Conservation (phyloP, 768 basidiomycete genomes). For the Xanthoconium purpureum region DNA sequence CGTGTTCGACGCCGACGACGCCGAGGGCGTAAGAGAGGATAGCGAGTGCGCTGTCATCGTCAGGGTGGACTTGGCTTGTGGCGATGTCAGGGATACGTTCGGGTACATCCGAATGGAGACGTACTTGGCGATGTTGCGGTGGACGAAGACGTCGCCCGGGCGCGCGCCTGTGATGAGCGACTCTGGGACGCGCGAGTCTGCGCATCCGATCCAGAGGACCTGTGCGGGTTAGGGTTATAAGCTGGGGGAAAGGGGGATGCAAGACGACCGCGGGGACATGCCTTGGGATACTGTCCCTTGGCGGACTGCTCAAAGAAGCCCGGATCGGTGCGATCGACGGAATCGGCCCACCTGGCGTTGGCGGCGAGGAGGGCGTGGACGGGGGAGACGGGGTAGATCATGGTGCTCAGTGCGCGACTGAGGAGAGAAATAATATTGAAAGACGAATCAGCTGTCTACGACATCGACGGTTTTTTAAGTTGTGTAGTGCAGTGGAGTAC, state of each 20-base stretch:
- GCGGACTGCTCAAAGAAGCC: conserved; percentile 59
- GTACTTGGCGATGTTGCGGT: conserved; percentile 88
- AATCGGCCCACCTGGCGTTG: conserved; percentile 71
- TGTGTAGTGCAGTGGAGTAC: neutral
- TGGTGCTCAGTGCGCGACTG: neutral
- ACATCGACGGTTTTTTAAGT: too few relatives aligned
- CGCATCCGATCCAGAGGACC: conserved; percentile 82
- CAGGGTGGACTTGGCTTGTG: conserved; percentile 63
- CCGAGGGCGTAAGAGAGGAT: conserved; percentile 74
- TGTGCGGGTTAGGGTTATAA: conserved; percentile 21
- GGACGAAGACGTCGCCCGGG: conserved; percentile 86
- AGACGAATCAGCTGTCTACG: too few relatives aligned
- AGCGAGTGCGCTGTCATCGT: conserved; percentile 70
- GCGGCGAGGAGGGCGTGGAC: conserved; percentile 35
- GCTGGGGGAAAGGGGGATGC: fast-evolving
- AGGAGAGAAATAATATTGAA: neutral
- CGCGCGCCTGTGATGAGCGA: conserved; percentile 65
- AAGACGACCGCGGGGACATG: conserved; percentile 15
- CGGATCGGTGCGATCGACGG: conserved; percentile 53
- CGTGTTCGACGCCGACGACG: conserved; percentile 70
- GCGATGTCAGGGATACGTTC: neutral
- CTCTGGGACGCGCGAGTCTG: conserved; percentile 88
- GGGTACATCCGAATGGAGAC: conserved; percentile 13
- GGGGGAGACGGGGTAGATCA: conserved; percentile 2
- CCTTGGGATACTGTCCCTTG: conserved; percentile 68